phyloP scores from a whole-genome alignment of 1,139 yeast species.

The Hyphopichia khmerensis region DNA sequence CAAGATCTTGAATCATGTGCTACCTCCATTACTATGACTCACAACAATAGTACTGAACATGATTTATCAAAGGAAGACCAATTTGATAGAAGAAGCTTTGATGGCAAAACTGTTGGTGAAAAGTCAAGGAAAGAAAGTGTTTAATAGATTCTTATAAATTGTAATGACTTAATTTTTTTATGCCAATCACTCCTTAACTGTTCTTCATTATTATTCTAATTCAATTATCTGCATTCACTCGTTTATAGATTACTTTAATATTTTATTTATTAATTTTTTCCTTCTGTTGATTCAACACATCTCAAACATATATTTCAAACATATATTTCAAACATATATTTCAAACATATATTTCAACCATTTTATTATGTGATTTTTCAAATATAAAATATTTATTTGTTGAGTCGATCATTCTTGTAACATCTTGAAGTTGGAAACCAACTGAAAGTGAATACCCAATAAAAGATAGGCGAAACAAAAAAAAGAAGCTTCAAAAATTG shows the following conservation, averaged over 20 bases:
- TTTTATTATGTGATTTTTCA: too few species aligned
- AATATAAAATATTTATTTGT: too few species aligned
- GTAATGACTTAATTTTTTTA: background rate
- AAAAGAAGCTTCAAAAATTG: too few species aligned
- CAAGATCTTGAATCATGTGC: constrained; percentile 8
- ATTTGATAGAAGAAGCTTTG: background rate
- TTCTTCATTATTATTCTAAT: background rate
- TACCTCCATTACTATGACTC: constrained; percentile 4
- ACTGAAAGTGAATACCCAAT: too few species aligned
- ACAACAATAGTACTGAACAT: background rate
- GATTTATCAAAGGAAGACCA: background rate
- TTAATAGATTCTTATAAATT: background rate
- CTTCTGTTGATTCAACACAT: too few species aligned
- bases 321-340: too few species aligned
- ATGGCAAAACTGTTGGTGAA: background rate
- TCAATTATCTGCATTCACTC: background rate
- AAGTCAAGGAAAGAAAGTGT: background rate
- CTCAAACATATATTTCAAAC: too few species aligned
- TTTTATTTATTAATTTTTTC: background rate
- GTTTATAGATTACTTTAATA: background rate
- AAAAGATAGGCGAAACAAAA: too few species aligned
- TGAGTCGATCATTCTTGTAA: too few species aligned
- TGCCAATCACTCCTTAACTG: background rate
- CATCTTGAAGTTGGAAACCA: too few species aligned
- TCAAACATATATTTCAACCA: too few species aligned